Evolutionary conservation across 2,329 filamentous ascomycete species (phyloP), one percentile per base, ranked within the genome.

Genomic region (Alternaria alternata): DNA sequence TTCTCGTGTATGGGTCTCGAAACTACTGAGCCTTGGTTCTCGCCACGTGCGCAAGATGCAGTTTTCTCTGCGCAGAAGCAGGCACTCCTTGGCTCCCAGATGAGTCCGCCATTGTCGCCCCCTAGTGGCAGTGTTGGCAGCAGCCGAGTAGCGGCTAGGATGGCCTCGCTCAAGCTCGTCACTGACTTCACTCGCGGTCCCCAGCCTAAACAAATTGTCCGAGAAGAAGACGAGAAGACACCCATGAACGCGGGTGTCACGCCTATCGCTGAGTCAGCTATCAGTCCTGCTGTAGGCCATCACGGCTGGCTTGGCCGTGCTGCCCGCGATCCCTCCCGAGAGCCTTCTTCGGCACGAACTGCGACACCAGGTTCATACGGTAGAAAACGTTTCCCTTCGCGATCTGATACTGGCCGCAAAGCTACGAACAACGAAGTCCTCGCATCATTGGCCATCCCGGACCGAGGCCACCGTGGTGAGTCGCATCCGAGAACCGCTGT

Each of bases 1-100:
- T 97, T 97, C 76, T 93, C 94, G 49, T 97, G 94, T 76, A 95
- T 93, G 18, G 93, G 91, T 24, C 85, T 90, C 20, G 93, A 97
- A 75, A 91, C 92, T 0, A 88, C 90, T 0, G 93, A 95, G 75
- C 90, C 92, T 1, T 97, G 93, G 94, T 87, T 89, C 20, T 96
- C 94, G 8, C 93, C 94, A 9, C 90, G 91, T 3, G 91, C 93
- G 24, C 85, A 89, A 71, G 84, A 86, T 65, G 84, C 83, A 9
- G 83, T 85, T 53, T 82, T 85, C 75, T 65, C 85, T 77, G 67
- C 89, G 84, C 88, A 79, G 74, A 83, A 81, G 66, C 79, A 80
- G 62, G 78, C 78, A 9, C 67, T 78, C 41, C 87, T 60, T 82
- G 90, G 76, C 75, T 89, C 59, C 12, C 73, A 80, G 59, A 78